phyloP scores from a whole-genome alignment of 352 stramenopile genomes.

The Pythium scleroteichum region DNA sequence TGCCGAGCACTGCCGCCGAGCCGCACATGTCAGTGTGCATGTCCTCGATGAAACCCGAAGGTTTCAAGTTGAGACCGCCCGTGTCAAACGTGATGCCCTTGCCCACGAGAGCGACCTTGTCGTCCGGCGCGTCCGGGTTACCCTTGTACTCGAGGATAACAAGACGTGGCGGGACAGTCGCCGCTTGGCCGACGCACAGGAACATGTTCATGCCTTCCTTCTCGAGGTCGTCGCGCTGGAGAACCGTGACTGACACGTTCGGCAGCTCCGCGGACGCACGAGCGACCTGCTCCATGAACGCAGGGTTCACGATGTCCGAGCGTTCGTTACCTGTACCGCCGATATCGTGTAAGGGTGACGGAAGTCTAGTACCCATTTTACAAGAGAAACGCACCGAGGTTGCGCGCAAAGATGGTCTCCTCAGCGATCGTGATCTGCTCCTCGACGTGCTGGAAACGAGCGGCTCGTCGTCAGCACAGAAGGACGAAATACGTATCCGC shows the following conservation, averaged over 20 bases:
- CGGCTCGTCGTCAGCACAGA: not conserved
- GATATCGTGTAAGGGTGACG: not conserved
- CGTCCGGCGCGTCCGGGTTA: slow-evolving; percentile 52
- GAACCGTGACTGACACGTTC: slow-evolving; percentile 77
- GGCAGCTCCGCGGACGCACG: slow-evolving; percentile 64
- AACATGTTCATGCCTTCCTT: slow-evolving; percentile 88
- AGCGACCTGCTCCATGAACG: slow-evolving; percentile 82
- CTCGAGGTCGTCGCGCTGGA: slow-evolving; percentile 77
- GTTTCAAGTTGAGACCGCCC: slow-evolving; percentile 95
- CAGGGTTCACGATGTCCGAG: slow-evolving; percentile 72
- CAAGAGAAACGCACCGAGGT: slow-evolving; percentile 47
- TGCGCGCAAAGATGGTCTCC: slow-evolving; percentile 85
- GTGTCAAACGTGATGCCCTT: slow-evolving; percentile 96
- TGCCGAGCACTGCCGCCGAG: slow-evolving; percentile 83
- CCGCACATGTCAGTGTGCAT: slow-evolving; percentile 94
- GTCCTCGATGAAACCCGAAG: slow-evolving; percentile 87
- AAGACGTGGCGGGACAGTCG: slow-evolving; percentile 69
- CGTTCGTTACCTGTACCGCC: slow-evolving; percentile 60
- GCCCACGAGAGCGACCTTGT: slow-evolving; percentile 87
- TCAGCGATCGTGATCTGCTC: slow-evolving; percentile 72
- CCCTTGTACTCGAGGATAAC: slow-evolving; percentile 84
- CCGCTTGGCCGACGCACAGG: slow-evolving; percentile 75
- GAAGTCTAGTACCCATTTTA: not conserved
- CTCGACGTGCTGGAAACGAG: slow-evolving; percentile 38
- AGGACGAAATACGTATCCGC: not conserved